These are phyloP conservation scores for Saprolegnia parasitica DNA, from an alignment of 352 stramenopile species.

Conservation along the genomic window DNA sequence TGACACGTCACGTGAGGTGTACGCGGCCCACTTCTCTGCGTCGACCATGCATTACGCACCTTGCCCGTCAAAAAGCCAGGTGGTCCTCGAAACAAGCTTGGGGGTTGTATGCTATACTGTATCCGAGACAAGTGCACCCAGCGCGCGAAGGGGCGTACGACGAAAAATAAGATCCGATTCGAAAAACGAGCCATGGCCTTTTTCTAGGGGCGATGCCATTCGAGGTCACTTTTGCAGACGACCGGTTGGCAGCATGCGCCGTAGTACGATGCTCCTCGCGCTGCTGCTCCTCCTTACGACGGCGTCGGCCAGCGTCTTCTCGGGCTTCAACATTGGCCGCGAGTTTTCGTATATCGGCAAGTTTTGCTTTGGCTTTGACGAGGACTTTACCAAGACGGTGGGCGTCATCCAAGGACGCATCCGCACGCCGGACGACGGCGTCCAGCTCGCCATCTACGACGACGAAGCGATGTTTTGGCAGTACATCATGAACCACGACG, in stretches of 20 bases:
- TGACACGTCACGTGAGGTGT: not conserved
- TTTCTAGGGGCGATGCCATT: too few species aligned
- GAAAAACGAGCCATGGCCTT: too few species aligned
- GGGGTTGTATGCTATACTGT: too few species aligned
- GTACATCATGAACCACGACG: constrained; percentile 49
- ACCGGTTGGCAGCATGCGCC: too few species aligned
- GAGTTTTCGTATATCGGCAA: constrained; percentile 80
- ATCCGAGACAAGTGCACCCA: too few species aligned
- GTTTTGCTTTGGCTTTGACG: constrained; percentile 56
- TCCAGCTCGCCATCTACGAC: constrained; percentile 76
- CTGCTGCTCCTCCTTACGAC: constrained; percentile 23
- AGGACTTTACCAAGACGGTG: constrained; percentile 29
- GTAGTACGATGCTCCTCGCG: not conserved
- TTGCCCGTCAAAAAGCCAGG: too few species aligned
- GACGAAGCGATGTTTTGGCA: constrained; percentile 76
- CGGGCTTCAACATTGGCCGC: constrained; percentile 55
- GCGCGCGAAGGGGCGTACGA: too few species aligned
- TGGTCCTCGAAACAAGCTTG: too few species aligned
- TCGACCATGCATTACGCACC: too few species aligned
- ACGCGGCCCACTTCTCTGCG: too few species aligned
- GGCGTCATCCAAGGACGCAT: constrained; percentile 57
- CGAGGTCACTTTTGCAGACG: too few species aligned
- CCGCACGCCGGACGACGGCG: constrained; percentile 50
- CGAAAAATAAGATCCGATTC: too few species aligned
- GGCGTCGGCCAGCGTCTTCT: constrained; percentile 39